Base-by-base conservation (phyloP, 805 yeast species). In the Ogataea chonburiensis region DNA sequence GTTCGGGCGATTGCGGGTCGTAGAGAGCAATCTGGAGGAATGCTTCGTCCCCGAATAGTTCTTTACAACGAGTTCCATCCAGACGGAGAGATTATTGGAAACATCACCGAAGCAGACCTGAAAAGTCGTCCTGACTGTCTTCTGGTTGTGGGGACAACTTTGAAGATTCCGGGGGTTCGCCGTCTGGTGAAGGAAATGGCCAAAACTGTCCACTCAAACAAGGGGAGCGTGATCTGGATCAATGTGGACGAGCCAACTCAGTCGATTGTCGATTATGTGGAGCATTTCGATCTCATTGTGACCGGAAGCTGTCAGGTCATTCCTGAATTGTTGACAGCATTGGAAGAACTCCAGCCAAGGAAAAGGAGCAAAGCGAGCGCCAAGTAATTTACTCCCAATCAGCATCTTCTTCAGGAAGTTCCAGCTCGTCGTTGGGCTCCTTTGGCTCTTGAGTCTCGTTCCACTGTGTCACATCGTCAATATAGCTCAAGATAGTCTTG, bases 381-480 rank as follows among this genome's bases (percentile, higher is more conserved):
- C 5, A 23, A 21, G 11, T 33, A 32, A 17, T 6, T 24, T 15
- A 38, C 6, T 38, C 33, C 41, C 43, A 42, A 17, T 50, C 55
- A 17, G 38, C 47, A 36, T 68, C 71, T 36, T 73, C 73, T 10
- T 77, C 86, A 10, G 79, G 86, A n/a, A 76, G 56, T 24, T 77
- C 83, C 11, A 73, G 50, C 43, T 80, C 86, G 48, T 87, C 97
- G 18, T 76, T 73, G 0, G 98, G 98, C 58, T 91, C 97, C 58
- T 91, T 91, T 21, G 97, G 98, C 60, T 93, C 99, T 61, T 93
- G 98, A 3, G 78, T 67, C 58, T 93, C 99, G 15, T 86, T 80
- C 98, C 98, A 93, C 58, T 93, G 99, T 0, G 99, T 93, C 18
- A 91, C 83, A 58, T 93, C 98, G 56, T 93, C 99, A 15, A 93